Percentiles rank a stretch among this genome's conserved stretches.
Evolutionary conservation across 768 basidiomycete species (phyloP).

Genomic region (Pholiota microspora): DNA sequence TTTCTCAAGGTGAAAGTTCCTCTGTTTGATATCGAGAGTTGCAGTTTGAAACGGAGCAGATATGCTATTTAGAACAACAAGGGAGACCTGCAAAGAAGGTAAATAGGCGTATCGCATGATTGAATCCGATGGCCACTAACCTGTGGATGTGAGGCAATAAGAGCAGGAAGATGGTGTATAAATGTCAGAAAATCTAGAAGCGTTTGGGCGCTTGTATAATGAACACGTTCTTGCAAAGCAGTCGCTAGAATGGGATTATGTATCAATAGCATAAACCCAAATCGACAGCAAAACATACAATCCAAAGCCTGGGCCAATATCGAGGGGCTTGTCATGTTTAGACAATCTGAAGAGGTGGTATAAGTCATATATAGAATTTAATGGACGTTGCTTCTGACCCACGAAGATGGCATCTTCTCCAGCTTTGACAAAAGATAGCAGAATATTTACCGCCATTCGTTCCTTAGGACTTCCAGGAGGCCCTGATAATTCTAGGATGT

Average conservation of each 20-base stretch:
- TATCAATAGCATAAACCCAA: background rate
- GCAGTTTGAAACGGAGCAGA: slow-evolving; percentile 64
- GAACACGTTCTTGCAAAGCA: slow-evolving; percentile 25
- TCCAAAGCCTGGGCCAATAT: slow-evolving; percentile 24
- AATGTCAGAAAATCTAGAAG: slow-evolving; percentile 59
- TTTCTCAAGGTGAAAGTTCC: slow-evolving; percentile 43
- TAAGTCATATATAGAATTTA: slow-evolving; percentile 3
- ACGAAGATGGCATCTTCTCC: slow-evolving; percentile 59
- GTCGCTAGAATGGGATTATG: background rate
- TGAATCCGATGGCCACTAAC: no score
- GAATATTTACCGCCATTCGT: slow-evolving; percentile 47
- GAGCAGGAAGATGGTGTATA: slow-evolving; percentile 48
- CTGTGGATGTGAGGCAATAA: slow-evolving; percentile 43
- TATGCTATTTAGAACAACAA: slow-evolving; percentile 67
- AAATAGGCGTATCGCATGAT: slow-evolving; percentile 6
- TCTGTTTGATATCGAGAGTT: slow-evolving; percentile 35
- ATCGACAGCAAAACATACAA: slow-evolving; percentile 18
- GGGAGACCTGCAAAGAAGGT: slow-evolving; percentile 38
- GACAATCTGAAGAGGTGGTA: slow-evolving; percentile 36
- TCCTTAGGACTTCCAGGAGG: slow-evolving; percentile 74
- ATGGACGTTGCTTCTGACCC: slow-evolving; percentile 39
- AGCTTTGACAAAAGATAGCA: slow-evolving; percentile 42
- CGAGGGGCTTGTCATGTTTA: slow-evolving; percentile 40
- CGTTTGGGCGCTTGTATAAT: slow-evolving; percentile 41
- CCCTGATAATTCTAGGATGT: slow-evolving; percentile 72